phyloP scores from a whole-genome alignment of 108 stramenopile genomes.

The Cyclotella sp. region DNA sequence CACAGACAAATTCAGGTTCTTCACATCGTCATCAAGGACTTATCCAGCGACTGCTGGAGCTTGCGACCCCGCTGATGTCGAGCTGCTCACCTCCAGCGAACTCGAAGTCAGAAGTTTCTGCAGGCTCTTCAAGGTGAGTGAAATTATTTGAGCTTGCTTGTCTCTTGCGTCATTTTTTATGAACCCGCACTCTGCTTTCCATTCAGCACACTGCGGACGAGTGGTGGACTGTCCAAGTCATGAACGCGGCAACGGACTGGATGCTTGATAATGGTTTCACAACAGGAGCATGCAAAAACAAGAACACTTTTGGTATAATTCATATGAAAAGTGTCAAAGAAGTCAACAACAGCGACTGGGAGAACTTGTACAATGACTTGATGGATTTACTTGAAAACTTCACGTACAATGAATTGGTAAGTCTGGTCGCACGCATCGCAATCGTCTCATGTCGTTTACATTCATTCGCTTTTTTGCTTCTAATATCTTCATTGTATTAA shows the following conservation, averaged over 20 bases:
- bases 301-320: constrained; percentile 3
- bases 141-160: background rate
- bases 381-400: background rate
- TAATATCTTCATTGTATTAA: background rate
- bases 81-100: background rate
- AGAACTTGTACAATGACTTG: constrained; percentile 4
- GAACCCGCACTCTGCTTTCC: background rate
- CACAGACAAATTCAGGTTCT: constrained; percentile 16
- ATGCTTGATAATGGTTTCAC: constrained; percentile 17
- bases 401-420: constrained; percentile 14
- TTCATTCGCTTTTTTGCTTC: background rate
- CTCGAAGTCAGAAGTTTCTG: constrained; percentile 1
- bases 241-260: constrained; percentile 14
- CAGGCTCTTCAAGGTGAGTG: constrained; percentile 12
- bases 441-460: background rate
- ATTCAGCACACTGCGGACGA: constrained; percentile 4
- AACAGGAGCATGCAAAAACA: constrained; percentile 8
- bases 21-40: background rate
- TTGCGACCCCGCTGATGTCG: constrained; percentile 1
- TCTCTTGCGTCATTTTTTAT: background rate
- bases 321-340: constrained; percentile 1
- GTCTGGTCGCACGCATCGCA: background rate
- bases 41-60: constrained; percentile 1
- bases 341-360: background rate
- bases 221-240: constrained; percentile 5